phyloP scores from a whole-genome alignment of 2,329 filamentous ascomycete species.

The Neonectria coccinea region DNA sequence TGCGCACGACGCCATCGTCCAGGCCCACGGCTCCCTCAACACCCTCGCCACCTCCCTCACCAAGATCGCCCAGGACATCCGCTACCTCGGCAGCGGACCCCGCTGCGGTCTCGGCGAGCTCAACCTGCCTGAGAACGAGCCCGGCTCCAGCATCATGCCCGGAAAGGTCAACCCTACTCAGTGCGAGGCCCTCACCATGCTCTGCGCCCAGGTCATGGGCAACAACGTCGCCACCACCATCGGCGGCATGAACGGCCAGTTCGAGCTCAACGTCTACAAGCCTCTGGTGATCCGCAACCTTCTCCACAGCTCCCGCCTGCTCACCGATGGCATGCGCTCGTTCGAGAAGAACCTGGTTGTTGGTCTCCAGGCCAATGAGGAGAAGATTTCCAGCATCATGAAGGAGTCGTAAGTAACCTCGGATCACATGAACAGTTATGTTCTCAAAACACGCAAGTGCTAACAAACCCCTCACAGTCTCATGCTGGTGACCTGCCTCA shows the following conservation, averaged over 20 bases:
- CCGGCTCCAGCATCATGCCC: constrained; percentile 97
- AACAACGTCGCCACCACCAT: constrained; percentile 95
- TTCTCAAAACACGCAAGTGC: constrained; percentile 2
- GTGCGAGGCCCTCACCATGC: constrained; percentile 97
- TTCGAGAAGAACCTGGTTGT: constrained; percentile 94
- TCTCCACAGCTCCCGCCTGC: constrained; percentile 88
- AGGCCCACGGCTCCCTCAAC: constrained; percentile 93
- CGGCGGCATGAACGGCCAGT: constrained; percentile 96
- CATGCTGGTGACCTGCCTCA: constrained; percentile 98
- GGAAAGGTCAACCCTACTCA: constrained; percentile 99
- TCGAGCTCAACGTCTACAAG: constrained; percentile 99
- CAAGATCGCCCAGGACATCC: constrained; percentile 98
- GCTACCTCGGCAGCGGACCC: constrained; percentile 95
- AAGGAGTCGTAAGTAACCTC: constrained; percentile 83
- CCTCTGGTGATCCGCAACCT: constrained; percentile 95
- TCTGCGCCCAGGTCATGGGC: constrained; percentile 97
- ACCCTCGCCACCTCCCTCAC: constrained; percentile 90
- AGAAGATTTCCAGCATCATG: constrained; percentile 88
- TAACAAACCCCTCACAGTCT: constrained; percentile 66
- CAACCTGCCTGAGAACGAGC: constrained; percentile 95
- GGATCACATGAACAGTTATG: too few species aligned
- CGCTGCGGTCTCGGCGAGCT: constrained; percentile 96
- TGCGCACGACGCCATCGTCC: constrained; percentile 94
- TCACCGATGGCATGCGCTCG: constrained; percentile 92
- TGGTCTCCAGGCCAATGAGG: constrained; percentile 92